Base-by-base conservation (phyloP, 2,329 filamentous ascomycete genomes). In the Cercospora sp. region DNA sequence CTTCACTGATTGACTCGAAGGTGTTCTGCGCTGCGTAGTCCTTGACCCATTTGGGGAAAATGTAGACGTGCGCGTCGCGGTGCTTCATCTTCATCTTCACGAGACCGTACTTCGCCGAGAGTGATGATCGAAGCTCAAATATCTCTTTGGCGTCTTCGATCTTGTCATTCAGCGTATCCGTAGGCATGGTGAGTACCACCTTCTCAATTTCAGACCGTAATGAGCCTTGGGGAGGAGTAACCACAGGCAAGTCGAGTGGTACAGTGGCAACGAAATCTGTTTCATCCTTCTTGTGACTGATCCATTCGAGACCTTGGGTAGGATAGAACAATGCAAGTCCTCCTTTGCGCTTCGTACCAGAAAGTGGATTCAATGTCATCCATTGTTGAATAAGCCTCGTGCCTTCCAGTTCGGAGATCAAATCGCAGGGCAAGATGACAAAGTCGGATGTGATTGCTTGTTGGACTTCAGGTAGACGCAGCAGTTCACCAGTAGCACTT, bases 261-360 rank as follows among this genome's bases (percentile, higher is more conserved):
- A 91, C 86, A 0, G 91, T 93, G 8, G 90, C 92, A 74, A 97
- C 87, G 78, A 97, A 97, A 76, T 98, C 94, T 1, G 93, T 95
- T 78, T 97, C 93, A 78, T 97, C 93, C 57, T 90, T 90, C 81
- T 97, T 98, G 70, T 94, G 86, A 40, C 89, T 88, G 60, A 79
- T 76, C 5, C 88, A 89, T 69, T 91, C 90, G 20, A 81, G 76
- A 18, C 85, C 87, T 77, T 92, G 92, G 1, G 93, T 97, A 75
- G 94, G 88, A 79, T 97, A 98, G 89, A 91, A 98, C 1, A 99
- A 91, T 5, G 91, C 90, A 42, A 98, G 83, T 1, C 93, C 95
- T 51, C 94, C 93, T 79, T 91, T 91, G 69, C 88, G 85, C 28
- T 87, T 86, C 2, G 84, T 82, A 64, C 82, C 82, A 2, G 83